phyloP scores from a whole-genome alignment of 805 yeast species.

The Yarrowia sp. region DNA sequence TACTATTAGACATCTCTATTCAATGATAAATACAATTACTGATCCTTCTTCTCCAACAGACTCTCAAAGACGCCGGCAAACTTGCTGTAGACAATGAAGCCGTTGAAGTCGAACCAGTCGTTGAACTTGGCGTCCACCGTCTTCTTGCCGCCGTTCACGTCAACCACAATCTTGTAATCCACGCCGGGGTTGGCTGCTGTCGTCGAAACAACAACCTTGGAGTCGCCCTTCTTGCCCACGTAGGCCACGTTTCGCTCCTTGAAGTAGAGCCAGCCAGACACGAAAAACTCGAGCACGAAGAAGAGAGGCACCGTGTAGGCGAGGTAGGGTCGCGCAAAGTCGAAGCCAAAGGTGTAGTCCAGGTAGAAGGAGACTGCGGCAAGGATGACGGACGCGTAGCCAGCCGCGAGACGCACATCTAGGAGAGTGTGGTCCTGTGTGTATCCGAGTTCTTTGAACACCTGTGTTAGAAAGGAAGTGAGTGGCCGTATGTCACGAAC shows the following conservation, averaged over 20 bases:
- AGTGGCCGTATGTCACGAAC: not conserved
- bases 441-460: constrained; percentile 34
- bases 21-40: constrained; percentile 12
- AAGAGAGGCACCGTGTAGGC: constrained; percentile 36
- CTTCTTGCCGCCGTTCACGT: constrained; percentile 28
- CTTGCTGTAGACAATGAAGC: constrained; percentile 32
- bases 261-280: constrained; percentile 33
- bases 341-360: constrained; percentile 39
- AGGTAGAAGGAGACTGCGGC: constrained; percentile 35
- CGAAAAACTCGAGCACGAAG: constrained; percentile 33
- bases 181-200: constrained; percentile 29
- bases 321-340: constrained; percentile 33
- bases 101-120: constrained; percentile 33
- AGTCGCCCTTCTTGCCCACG: constrained; percentile 34
- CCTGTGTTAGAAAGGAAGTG: not conserved
- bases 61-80: constrained; percentile 25
- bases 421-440: constrained; percentile 32
- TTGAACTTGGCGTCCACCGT: constrained; percentile 28
- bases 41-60: constrained; percentile 7
- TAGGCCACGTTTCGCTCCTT: constrained; percentile 37
- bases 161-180: constrained; percentile 31
- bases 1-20: too few species aligned
- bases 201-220: constrained; percentile 26
- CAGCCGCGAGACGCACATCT: constrained; percentile 36
- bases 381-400: constrained; percentile 36